These are phyloP conservation scores for Trypanosoma cruzi DNA, from an alignment of 208 protist species.

Conservation along the genomic window DNA sequence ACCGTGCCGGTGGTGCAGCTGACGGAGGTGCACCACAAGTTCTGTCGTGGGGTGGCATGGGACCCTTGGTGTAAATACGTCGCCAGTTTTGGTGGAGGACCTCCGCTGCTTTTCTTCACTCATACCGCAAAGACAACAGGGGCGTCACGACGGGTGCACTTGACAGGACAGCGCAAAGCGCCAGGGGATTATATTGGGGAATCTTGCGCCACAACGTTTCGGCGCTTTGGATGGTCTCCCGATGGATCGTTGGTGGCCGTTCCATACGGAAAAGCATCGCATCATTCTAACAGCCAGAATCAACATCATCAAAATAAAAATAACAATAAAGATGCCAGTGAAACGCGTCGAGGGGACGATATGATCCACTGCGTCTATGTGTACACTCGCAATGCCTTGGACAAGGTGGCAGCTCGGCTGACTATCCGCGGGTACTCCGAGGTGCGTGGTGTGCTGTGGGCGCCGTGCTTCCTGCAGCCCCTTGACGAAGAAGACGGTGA, in stretches of 20 bases:
- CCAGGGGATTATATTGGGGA: slow-evolving; percentile 78
- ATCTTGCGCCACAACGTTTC: slow-evolving; percentile 71
- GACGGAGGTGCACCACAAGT: slow-evolving; percentile 66
- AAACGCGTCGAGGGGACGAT: slow-evolving; percentile 35
- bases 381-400: slow-evolving; percentile 63
- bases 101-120: slow-evolving; percentile 70
- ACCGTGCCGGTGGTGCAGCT: slow-evolving; percentile 75
- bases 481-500: slow-evolving; percentile 4
- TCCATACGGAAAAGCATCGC: slow-evolving; percentile 71
- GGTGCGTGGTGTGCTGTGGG: slow-evolving; percentile 77
- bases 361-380: slow-evolving; percentile 84
- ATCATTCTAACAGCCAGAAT: slow-evolving; percentile 9
- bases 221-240: slow-evolving; percentile 79
- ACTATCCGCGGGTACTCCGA: slow-evolving; percentile 69
- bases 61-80: slow-evolving; percentile 80
- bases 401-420: slow-evolving; percentile 62
- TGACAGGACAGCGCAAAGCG: slow-evolving; percentile 59
- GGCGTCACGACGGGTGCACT: slow-evolving; percentile 36
- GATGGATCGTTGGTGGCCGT: slow-evolving; percentile 79
- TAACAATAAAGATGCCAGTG: slow-evolving; percentile 9
- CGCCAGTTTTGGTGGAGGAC: slow-evolving; percentile 66
- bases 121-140: slow-evolving; percentile 35
- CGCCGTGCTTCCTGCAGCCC: slow-evolving; percentile 81
- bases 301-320: not conserved
- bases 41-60: slow-evolving; percentile 89